Conservation (phyloP, 257 asterid species). For the Solanum arcanum region DNA sequence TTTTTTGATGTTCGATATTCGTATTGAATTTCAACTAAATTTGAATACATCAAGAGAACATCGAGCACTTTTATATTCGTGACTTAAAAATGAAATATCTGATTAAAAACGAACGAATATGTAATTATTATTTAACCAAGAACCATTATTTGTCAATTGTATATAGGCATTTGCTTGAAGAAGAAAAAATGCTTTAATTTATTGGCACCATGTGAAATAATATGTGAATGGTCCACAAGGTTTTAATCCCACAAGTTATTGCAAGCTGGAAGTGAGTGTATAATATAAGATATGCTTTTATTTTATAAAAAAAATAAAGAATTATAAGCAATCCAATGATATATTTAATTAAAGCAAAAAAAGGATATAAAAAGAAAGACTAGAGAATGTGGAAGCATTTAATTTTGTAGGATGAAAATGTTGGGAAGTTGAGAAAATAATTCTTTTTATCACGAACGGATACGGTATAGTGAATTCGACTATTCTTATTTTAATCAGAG, state of each 20-base stretch:
- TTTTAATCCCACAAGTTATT: background rate
- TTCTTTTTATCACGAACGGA: background rate
- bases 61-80: background rate
- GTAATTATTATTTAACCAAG: background rate
- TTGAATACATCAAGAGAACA: too few relatives aligned
- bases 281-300: background rate
- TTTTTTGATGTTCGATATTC: background rate
- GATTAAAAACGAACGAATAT: accelerated
- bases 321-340: background rate
- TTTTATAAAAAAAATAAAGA: background rate
- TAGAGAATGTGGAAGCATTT: background rate
- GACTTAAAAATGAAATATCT: accelerated
- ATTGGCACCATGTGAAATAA: background rate
- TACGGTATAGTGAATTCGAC: too few relatives aligned
- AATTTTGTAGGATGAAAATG: background rate
- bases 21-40: background rate
- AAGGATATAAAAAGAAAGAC: background rate
- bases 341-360: background rate
- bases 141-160: background rate
- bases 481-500: too few relatives aligned
- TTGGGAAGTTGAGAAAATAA: background rate
- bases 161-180: background rate
- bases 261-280: background rate
- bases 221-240: background rate
- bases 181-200: background rate